Percentiles rank a stretch among this genome's conserved stretches.
phyloP scores from a whole-genome alignment of 129 eudicot species.

The Smallanthus sonchifolius region DNA sequence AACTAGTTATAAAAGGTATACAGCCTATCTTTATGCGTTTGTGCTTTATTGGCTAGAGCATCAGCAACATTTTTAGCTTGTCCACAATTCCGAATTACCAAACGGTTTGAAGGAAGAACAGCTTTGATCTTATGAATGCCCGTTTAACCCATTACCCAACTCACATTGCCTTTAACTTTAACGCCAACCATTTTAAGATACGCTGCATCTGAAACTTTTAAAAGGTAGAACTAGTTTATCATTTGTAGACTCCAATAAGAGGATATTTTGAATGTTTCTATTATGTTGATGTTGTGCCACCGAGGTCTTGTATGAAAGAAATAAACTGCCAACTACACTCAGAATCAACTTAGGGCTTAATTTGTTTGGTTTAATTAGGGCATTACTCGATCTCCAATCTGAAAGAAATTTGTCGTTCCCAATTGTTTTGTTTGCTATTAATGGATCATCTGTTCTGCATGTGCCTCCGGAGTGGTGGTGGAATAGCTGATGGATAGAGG shows the following conservation, averaged over 20 bases:
- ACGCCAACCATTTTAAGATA: neutral
- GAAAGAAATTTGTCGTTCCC: neutral
- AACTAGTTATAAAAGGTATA: neutral
- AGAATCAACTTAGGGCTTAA: neutral
- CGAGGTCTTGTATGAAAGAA: neutral
- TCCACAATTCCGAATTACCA: neutral
- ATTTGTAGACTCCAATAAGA: neutral
- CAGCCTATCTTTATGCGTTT: neutral
- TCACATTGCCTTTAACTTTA: neutral
- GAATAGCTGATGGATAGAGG: neutral
- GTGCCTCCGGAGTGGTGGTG: neutral
- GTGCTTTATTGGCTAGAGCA: neutral
- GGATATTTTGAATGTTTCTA: neutral
- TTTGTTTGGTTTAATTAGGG: neutral
- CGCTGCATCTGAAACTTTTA: neutral
- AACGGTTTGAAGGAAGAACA: neutral
- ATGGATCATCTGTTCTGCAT: neutral
- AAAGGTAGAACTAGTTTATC: neutral
- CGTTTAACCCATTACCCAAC: neutral
- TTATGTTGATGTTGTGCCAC: neutral
- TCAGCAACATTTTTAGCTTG: neutral
- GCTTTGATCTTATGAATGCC: constrained; percentile 5
- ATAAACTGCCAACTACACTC: neutral
- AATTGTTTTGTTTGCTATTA: neutral
- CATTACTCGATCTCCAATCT: neutral